Evolutionary conservation across 352 stramenopile genomes (phyloP).

Genomic region (Plasmopara muralis): DNA sequence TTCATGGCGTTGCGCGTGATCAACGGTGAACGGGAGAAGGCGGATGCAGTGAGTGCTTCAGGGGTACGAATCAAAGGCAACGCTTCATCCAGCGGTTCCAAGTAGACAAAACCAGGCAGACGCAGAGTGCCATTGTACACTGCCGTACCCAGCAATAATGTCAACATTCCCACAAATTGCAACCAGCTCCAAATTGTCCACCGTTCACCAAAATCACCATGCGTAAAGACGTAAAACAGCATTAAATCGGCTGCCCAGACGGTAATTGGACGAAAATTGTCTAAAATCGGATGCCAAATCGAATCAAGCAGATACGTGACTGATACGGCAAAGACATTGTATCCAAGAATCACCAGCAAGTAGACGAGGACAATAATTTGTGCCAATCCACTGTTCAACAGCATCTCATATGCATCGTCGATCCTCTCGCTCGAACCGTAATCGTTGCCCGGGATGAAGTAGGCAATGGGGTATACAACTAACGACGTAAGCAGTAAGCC

Average conservation of each 20-base stretch:
- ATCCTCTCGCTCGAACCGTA: slow-evolving; percentile 92
- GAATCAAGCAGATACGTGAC: slow-evolving; percentile 95
- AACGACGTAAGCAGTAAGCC: slow-evolving; percentile 89
- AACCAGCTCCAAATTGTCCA: slow-evolving; percentile 94
- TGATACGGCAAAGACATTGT: slow-evolving; percentile 96
- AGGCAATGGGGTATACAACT: slow-evolving; percentile 93
- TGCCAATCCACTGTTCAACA: slow-evolving; percentile 52
- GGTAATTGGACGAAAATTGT: slow-evolving; percentile 96
- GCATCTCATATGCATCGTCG: slow-evolving; percentile 73
- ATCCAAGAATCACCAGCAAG: slow-evolving; percentile 91
- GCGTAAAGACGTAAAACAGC: slow-evolving; percentile 94
- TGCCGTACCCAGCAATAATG: slow-evolving; percentile 91
- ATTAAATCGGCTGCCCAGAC: slow-evolving; percentile 94
- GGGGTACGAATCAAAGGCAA: slow-evolving; percentile 66
- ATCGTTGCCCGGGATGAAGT: slow-evolving; percentile 88
- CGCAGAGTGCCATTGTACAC: slow-evolving; percentile 94
- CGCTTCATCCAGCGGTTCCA: slow-evolving; percentile 61
- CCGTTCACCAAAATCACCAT: slow-evolving; percentile 87
- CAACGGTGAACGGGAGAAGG: slow-evolving; percentile 64
- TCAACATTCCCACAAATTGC: slow-evolving; percentile 90
- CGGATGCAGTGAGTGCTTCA: slow-evolving; percentile 30
- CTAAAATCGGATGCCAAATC: slow-evolving; percentile 97
- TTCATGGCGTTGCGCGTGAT: slow-evolving; percentile 83
- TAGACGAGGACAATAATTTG: slow-evolving; percentile 83
- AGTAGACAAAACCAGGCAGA: slow-evolving; percentile 69